Evolutionary conservation across 345 rosid genomes (phyloP).

Genomic region (Arabis hirsuta): DNA sequence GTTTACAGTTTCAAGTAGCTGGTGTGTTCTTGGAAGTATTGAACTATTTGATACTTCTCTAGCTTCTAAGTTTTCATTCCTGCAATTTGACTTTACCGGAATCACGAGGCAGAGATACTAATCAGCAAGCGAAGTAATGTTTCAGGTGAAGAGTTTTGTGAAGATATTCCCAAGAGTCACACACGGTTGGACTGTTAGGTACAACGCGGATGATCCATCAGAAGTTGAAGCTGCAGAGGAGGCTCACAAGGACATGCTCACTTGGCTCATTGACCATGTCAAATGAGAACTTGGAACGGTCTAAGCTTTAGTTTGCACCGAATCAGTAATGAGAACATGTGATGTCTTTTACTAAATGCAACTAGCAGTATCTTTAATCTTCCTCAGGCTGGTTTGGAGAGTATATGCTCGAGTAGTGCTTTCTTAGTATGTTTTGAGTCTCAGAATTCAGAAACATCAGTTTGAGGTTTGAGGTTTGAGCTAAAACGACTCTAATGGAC

Average conservation of each 20-base stretch:
- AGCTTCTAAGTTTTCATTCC: neutral
- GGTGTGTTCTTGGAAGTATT: neutral
- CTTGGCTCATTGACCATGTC: conserved; percentile 64
- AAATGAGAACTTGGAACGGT: conserved; percentile 45
- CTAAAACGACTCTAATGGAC: no score
- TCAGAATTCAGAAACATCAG: no score
- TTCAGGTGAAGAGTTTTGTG: conserved; percentile 61
- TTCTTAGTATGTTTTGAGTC: neutral
- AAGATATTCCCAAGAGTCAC: conserved; percentile 74
- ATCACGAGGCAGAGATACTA: neutral
- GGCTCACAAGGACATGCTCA: conserved; percentile 66
- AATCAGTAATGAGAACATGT: conserved; percentile 1
- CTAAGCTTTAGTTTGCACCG: conserved; percentile 18
- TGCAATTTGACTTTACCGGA: no score
- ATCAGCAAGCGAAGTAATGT: conserved; percentile 3
- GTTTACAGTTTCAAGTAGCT: conserved; percentile 9
- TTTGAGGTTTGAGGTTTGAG: neutral
- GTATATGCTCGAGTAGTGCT: neutral
- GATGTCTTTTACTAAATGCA: neutral
- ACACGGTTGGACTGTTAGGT: conserved; percentile 84
- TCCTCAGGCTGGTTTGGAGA: neutral
- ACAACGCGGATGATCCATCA: conserved; percentile 49
- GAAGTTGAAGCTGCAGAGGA: conserved; percentile 65
- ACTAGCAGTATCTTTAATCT: neutral
- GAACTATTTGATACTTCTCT: neutral